Evolutionary conservation across 1,284 basidiomycete genomes (phyloP), one percentile per base, ranked within the genome.

Genomic region (Cerioporus squamosus): DNA sequence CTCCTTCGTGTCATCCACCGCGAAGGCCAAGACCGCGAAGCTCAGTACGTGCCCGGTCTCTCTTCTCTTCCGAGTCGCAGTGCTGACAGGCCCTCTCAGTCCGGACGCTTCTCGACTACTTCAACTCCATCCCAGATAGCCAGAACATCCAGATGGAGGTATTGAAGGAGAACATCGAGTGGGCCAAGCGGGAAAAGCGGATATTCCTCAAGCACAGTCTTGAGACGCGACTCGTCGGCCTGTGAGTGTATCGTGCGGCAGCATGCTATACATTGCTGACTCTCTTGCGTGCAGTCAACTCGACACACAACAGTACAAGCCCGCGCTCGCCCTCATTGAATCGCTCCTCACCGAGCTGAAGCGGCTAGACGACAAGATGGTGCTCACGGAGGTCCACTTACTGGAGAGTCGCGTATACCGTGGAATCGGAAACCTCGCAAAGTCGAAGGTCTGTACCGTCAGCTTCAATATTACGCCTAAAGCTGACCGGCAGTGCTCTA

Each of bases 11-110:
- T 91, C 93, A 0, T 91, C 91, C 15, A 95, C 95, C 1, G 96
- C 97, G 24, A 99, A 99, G 75, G 97, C 97, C 8, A 99, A 99
- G 78, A 98, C 97, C 0, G 96, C 97, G 2, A 98, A 98, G 78
- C 86, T 98, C 62, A 95, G 94, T 95, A 64, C 64, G 90, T 80
- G 17, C 20, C n/a, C 18, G 17, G 10, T 26, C 10, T 10, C 23
- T 36, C 22, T 20, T 38, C n/a, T n/a, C 7, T 23, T 10, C n/a
- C 36, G 29, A 31, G 31, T 7, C 44, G 56, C 61, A 57, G 53
- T 31, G 55, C 55, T 38, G 57, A 29, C 62, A 54, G 44, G 49
- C 1, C 20, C 18, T 33, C 56, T 2, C 64, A 95, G 94, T 97
- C 75, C 90, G 96, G 53, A 95, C 94, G 4, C 82, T 98, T 39